A percentile compares a stretch with the other conserved stretches of the same genome.
These are phyloP conservation scores for Yamadazyma triangularis DNA, from an alignment of 1,139 yeast genomes.

Conservation along the genomic window DNA sequence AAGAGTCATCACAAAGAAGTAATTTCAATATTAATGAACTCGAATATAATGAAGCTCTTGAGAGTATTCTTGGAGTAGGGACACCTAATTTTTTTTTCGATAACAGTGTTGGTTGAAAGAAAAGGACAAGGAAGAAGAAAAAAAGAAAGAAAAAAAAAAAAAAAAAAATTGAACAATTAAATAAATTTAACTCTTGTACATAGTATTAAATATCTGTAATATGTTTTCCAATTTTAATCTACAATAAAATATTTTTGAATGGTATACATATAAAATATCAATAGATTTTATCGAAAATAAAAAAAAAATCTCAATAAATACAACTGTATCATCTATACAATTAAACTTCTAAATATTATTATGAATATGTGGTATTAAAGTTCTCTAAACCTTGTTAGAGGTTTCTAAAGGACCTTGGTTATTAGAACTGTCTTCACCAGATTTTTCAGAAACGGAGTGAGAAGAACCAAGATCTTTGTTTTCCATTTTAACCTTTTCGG, in stretches of 20 bases:
- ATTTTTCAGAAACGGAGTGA: constrained; percentile 4
- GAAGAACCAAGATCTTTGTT: constrained; percentile 24
- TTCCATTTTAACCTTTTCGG: constrained; percentile 32
- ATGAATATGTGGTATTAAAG: no score
- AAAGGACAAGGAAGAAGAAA: no score
- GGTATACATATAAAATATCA: not conserved
- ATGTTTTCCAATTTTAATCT: not conserved
- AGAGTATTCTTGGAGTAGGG: constrained; percentile 10
- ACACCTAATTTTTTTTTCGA: constrained; percentile 40
- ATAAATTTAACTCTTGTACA: not conserved
- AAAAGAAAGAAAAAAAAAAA: not conserved
- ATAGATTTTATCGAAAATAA: no score
- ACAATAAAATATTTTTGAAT: not conserved
- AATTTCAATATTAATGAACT: constrained; percentile 2
- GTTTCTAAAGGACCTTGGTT: constrained; percentile 8
- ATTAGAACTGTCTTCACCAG: constrained; percentile 10
- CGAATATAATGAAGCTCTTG: constrained; percentile 9
- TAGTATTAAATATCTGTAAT: not conserved
- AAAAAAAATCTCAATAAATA: no score
- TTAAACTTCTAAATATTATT: no score
- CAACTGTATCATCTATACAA: no score
- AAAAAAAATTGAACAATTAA: no score
- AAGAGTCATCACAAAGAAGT: constrained; percentile 2
- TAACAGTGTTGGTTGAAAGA: no score
- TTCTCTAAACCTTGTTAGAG: no score